A percentile compares a stretch with the other conserved stretches of the same genome.
Evolutionary conservation across 1,284 basidiomycete species (phyloP).

Genomic region (Ceratobasidium sp.): DNA sequence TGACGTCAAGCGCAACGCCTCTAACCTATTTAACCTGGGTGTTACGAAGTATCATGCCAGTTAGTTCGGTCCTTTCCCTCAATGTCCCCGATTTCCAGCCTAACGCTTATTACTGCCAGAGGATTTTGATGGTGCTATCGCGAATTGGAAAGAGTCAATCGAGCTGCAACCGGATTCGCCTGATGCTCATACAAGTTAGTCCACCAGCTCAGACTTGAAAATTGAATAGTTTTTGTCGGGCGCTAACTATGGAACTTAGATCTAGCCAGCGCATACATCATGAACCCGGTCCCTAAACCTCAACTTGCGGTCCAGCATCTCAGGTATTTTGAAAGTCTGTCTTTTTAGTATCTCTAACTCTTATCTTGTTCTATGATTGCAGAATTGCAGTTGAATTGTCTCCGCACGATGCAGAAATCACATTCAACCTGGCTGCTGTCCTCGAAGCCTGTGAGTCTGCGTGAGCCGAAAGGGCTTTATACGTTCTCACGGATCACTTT

Average conservation of each 20-base stretch:
- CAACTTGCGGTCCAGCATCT: constrained; percentile 92
- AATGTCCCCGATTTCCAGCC: constrained; percentile 11
- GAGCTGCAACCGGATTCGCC: constrained; percentile 83
- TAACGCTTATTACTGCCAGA: constrained; percentile 61
- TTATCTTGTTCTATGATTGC: constrained; percentile 48
- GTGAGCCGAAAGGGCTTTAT: constrained; percentile 49
- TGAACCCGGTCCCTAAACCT: constrained; percentile 84
- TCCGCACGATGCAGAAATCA: constrained; percentile 93
- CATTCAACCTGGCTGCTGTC: constrained; percentile 92
- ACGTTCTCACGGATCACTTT: constrained; percentile 48
- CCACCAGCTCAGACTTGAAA: too few species aligned
- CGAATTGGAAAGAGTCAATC: constrained; percentile 88
- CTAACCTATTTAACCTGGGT: constrained; percentile 85
- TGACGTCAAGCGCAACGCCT: constrained; percentile 79
- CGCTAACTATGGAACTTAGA: constrained; percentile 69
- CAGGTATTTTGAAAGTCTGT: constrained; percentile 67
- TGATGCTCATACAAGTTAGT: constrained; percentile 91
- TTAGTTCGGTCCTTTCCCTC: constrained; percentile 56
- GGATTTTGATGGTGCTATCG: constrained; percentile 86
- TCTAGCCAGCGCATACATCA: constrained; percentile 93
- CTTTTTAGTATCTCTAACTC: constrained; percentile 22
- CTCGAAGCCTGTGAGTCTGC: constrained; percentile 81
- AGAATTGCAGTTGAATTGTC: constrained; percentile 87
- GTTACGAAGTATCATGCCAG: constrained; percentile 90
- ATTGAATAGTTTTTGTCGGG: too few species aligned